Evolutionary conservation across 768 basidiomycete genomes (phyloP), one percentile per base, ranked within the genome.

Genomic region (Saitozyma sp.): DNA sequence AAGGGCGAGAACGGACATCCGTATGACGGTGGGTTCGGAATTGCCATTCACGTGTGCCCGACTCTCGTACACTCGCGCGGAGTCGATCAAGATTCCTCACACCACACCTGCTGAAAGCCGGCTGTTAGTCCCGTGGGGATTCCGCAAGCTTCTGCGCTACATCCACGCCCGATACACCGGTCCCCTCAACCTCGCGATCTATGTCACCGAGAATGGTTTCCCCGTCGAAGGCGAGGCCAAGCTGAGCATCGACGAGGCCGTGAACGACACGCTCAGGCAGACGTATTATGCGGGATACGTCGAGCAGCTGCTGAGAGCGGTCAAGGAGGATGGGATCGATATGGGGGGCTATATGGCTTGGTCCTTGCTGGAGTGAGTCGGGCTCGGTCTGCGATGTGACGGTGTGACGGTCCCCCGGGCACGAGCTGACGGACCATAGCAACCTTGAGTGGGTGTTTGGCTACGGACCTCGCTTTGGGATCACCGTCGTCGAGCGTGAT

Each of bases 41-140:
- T 29, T 29, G 2, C 29, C 2, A 29, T 29, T 29, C 2, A 29
- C n/a, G n/a, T n/a, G n/a, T n/a, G 29, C 29, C 29, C 29, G 29
- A 5, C 29, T 19, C 59, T 54, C 38, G 48, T 38, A 14, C 14
- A 37, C n/a, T 10, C 19, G 51, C 39, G 29, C 8, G 19, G 50
- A 1, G 13, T 37, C n/a, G 13, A 6, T 14, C 20, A 40, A 6
- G 54, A 53, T 62, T 46, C 56, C 20, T 16, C 1, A 43, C 2
- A 11, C 45, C 9, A 29, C 29, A 29, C 29, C 29, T 29, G 29
- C 29, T 29, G 29, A 29, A 29, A 29, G 29, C 29, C 29, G 29
- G 29, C 29, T 29, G 2, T 29, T 54, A 65, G 74, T 71, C 1
- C 74, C 74, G 9, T 76, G 74, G 74, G 74, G 74, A 6, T 76